Evolutionary conservation across 2,329 filamentous ascomycete species (phyloP).

Genomic region (Scolecobasidium constrictum): DNA sequence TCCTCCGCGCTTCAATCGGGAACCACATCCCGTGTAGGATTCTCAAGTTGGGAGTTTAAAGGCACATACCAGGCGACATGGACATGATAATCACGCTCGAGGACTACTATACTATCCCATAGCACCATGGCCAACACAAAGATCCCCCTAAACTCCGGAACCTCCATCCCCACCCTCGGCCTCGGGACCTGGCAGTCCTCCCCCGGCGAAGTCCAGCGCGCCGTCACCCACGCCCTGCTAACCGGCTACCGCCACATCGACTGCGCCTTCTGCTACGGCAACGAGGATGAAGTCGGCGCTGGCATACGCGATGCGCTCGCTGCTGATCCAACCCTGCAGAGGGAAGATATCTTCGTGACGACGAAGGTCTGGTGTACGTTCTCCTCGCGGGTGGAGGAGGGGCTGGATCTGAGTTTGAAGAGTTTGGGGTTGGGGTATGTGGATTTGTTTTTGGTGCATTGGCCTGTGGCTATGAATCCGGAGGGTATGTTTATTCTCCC

Average conservation of each 20-base stretch:
- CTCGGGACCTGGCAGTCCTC: conserved; percentile 28
- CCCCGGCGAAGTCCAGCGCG: conserved; percentile 35
- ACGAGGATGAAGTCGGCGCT: conserved; percentile 32
- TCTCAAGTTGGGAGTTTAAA: no score
- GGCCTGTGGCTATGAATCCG: conserved; percentile 9
- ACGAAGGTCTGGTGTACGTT: conserved; percentile 29
- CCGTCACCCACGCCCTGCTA: conserved; percentile 37
- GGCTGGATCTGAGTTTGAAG: conserved; percentile 13
- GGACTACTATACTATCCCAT: no score
- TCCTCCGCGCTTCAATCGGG: no score
- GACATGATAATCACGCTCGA: no score
- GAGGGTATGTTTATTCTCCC: conserved; percentile 4
- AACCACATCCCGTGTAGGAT: no score
- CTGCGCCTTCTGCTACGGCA: conserved; percentile 39
- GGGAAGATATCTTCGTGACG: conserved; percentile 28
- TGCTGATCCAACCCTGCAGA: conserved; percentile 18
- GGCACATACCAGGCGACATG: no score
- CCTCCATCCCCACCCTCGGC: conserved; percentile 25
- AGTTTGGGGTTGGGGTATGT: conserved; percentile 9
- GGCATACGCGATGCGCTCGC: conserved; percentile 27
- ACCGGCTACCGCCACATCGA: conserved; percentile 48
- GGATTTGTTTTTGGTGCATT: conserved; percentile 11
- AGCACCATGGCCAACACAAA: no score
- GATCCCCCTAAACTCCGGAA: no score
- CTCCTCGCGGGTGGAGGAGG: conserved; percentile 9